A percentile compares a stretch with the other conserved stretches of the same genome.
Conservation (phyloP, 495 filamentous ascomycete genomes). For the Lasiosphaeria ovina region DNA sequence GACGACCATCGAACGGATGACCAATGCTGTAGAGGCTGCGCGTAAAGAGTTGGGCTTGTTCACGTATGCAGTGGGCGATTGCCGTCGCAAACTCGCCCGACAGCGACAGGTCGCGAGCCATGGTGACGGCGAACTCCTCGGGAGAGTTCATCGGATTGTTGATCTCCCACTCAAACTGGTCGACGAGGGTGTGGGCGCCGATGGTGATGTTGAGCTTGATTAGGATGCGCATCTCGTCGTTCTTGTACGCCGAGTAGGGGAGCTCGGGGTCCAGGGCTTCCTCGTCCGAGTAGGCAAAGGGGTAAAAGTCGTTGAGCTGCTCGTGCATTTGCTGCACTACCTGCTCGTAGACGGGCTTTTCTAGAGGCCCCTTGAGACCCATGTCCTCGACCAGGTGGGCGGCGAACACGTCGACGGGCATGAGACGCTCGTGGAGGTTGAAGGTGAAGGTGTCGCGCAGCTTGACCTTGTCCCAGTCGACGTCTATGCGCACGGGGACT, state of each 20-base stretch:
- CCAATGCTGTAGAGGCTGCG: conserved; percentile 89
- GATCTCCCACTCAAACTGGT: conserved; percentile 99
- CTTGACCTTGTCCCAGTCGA: conserved; percentile 94
- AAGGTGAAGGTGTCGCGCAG: conserved; percentile 97
- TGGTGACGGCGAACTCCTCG: conserved; percentile 85
- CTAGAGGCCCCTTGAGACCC: conserved; percentile 62
- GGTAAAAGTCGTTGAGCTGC: conserved; percentile 89
- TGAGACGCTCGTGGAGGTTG: conserved; percentile 89
- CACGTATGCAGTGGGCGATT: conserved; percentile 94
- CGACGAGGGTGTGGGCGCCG: conserved; percentile 87
- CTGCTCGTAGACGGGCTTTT: conserved; percentile 70
- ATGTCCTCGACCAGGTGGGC: conserved; percentile 90
- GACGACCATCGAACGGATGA: conserved; percentile 91
- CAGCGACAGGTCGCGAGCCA: conserved; percentile 87
- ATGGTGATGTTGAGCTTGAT: conserved; percentile 98
- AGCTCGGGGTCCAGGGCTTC: conserved; percentile 85
- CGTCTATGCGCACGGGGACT: conserved; percentile 86
- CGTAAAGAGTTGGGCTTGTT: conserved; percentile 91
- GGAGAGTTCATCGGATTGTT: conserved; percentile 91
- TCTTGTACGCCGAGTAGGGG: conserved; percentile 92
- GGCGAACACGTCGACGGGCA: conserved; percentile 76
- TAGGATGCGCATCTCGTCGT: conserved; percentile 96
- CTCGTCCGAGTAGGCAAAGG: conserved; percentile 84
- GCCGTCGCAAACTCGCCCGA: conserved; percentile 96
- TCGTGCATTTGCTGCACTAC: conserved; percentile 79